Percentiles rank a stretch among this genome's conserved stretches.
These are phyloP conservation scores for Ophiostoma australiae DNA, from an alignment of 2,329 filamentous ascomycete genomes.

Conservation along the genomic window DNA sequence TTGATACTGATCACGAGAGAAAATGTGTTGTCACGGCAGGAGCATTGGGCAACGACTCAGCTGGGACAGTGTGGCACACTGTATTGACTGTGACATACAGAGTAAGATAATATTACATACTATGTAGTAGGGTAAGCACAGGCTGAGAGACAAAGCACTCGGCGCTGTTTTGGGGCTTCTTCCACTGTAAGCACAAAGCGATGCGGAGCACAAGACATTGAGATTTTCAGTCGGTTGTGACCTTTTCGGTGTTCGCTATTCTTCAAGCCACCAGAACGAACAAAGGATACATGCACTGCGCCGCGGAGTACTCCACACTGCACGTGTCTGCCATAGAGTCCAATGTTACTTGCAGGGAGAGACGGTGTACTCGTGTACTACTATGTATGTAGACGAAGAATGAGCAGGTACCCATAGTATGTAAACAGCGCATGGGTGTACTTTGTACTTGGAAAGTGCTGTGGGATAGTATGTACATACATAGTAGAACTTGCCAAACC, in stretches of 20 bases:
- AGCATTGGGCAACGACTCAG: not conserved
- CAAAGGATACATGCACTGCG: slow-evolving; percentile 1
- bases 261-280: not conserved
- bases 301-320: not conserved
- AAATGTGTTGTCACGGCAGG: not conserved
- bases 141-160: not conserved
- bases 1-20: not conserved
- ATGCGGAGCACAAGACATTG: slow-evolving; percentile 1
- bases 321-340: slow-evolving; percentile 1
- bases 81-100: not conserved
- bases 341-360: not conserved
- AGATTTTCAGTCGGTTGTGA: not conserved
- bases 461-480: not conserved
- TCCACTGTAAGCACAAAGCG: not conserved
- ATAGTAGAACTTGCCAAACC: not conserved
- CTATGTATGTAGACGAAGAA: not conserved
- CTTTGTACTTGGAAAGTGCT: not conserved
- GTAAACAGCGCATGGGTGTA: not conserved
- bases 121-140: too few relatives aligned
- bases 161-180: not conserved
- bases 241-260: not conserved
- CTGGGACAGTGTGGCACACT: not conserved
- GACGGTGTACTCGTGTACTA: not conserved
- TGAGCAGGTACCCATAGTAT: not conserved
- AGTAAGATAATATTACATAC: too few relatives aligned